phyloP scores from a whole-genome alignment of 2,329 filamentous ascomycete genomes.

The Magnaporthiopsis rhizophila region DNA sequence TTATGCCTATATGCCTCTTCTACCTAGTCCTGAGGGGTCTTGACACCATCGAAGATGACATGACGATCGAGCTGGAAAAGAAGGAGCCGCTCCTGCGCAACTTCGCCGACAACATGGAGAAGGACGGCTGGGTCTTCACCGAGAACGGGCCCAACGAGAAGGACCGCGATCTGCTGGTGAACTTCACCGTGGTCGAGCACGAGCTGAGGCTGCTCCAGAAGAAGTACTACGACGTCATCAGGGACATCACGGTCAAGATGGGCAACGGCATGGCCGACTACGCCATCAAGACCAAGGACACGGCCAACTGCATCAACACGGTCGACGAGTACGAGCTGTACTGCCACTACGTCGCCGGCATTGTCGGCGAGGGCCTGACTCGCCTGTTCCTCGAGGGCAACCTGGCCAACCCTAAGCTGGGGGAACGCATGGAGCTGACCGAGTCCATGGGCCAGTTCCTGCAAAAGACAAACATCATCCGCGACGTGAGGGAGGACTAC shows the following conservation, averaged over 20 bases:
- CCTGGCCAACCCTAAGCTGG: conserved; percentile 77
- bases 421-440: conserved; percentile 70
- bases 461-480: conserved; percentile 98
- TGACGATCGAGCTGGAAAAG: conserved; percentile 71
- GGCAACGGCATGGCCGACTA: conserved; percentile 99
- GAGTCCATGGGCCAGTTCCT: conserved; percentile 97
- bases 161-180: conserved; percentile 82
- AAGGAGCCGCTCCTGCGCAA: conserved; percentile 82
- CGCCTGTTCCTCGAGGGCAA: conserved; percentile 80
- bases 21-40: conserved; percentile 87
- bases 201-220: conserved; percentile 87
- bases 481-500: conserved; percentile 85
- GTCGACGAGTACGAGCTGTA: conserved; percentile 90
- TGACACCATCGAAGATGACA: conserved; percentile 99
- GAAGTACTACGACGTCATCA: conserved; percentile 77
- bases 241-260: conserved; percentile 90
- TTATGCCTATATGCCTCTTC: conserved; percentile 81
- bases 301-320: conserved; percentile 71
- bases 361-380: conserved; percentile 93
- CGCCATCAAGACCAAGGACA: conserved; percentile 72
- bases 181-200: conserved; percentile 79
- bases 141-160: conserved; percentile 88
- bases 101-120: conserved; percentile 70
- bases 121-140: conserved; percentile 84
- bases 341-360: conserved; percentile 95